Evolutionary conservation across 768 basidiomycete genomes (phyloP).

Genomic region (Brasilioporus rufonigricans): DNA sequence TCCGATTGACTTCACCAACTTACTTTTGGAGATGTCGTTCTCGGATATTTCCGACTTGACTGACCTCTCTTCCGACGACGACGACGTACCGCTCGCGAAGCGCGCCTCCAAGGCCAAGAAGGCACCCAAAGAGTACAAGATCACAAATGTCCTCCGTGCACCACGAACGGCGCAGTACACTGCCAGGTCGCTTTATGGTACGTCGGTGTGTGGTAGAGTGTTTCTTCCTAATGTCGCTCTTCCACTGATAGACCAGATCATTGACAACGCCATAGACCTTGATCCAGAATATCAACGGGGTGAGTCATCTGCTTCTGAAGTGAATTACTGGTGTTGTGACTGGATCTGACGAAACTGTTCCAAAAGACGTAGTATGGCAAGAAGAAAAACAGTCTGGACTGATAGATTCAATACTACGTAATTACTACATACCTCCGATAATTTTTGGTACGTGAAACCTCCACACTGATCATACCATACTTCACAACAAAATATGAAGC

Average conservation of each 20-base stretch:
- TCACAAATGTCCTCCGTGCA: slow-evolving; percentile 33
- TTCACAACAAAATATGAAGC: slow-evolving; percentile 29
- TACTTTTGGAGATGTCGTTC: slow-evolving; percentile 28
- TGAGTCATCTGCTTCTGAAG: slow-evolving; percentile 20
- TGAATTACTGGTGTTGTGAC: not conserved
- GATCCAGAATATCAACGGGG: slow-evolving; percentile 69
- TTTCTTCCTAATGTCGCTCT: not conserved
- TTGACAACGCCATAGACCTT: slow-evolving; percentile 47
- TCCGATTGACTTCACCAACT: not conserved
- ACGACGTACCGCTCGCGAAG: slow-evolving; percentile 28
- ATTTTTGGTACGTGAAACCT: slow-evolving; percentile 50
- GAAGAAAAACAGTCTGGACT: slow-evolving; percentile 57
- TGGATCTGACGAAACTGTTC: not conserved
- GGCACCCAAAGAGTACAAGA: slow-evolving; percentile 29
- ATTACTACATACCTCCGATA: slow-evolving; percentile 66
- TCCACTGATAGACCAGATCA: slow-evolving; percentile 42
- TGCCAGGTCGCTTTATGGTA: slow-evolving; percentile 45
- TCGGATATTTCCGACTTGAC: slow-evolving; percentile 49
- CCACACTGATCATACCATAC: not conserved
- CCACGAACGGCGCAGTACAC: slow-evolving; percentile 41
- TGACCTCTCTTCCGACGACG: slow-evolving; percentile 43
- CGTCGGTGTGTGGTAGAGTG: not conserved
- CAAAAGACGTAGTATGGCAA: slow-evolving; percentile 61
- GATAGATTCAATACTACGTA: slow-evolving; percentile 62
- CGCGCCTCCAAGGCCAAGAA: slow-evolving; percentile 24